phyloP scores from a whole-genome alignment of 306 rosid species.

The Rosa persica region DNA sequence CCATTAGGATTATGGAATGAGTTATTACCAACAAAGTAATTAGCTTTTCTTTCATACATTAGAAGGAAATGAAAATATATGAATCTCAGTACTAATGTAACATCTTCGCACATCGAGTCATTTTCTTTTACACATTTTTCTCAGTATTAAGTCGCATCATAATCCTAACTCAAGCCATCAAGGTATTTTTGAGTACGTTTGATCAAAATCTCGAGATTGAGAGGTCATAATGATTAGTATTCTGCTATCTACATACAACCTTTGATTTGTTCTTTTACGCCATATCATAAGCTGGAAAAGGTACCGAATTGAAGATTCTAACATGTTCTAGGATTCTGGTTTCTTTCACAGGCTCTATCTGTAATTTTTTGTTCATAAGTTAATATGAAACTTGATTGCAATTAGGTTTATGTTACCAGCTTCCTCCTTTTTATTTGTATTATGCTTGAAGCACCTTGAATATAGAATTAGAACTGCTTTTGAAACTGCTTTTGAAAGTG shows the following conservation, averaged over 20 bases:
- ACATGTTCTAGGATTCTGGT: not conserved
- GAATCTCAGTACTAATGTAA: not conserved
- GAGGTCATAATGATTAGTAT: not conserved
- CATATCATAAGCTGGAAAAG: not conserved
- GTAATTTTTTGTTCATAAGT: not conserved
- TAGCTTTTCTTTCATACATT: not conserved
- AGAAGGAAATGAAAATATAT: not conserved
- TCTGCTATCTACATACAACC: not conserved
- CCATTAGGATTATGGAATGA: not conserved
- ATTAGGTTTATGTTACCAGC: not conserved
- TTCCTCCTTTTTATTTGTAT: not conserved
- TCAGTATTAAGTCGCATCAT: conserved; percentile 3
- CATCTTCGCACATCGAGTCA: not conserved
- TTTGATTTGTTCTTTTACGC: not conserved
- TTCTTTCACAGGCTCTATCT: not conserved
- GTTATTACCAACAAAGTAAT: not conserved
- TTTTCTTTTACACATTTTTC: not conserved
- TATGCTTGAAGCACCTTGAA: conserved; percentile 19
- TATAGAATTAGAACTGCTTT: not conserved
- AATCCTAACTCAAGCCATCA: not conserved
- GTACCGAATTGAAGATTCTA: not conserved
- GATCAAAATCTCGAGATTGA: not conserved
- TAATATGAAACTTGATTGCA: not conserved
- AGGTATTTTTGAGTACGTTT: not conserved
- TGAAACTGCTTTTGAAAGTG: conserved; percentile 2